phyloP scores from a whole-genome alignment of 768 basidiomycete species.

The Suillus subaureus region DNA sequence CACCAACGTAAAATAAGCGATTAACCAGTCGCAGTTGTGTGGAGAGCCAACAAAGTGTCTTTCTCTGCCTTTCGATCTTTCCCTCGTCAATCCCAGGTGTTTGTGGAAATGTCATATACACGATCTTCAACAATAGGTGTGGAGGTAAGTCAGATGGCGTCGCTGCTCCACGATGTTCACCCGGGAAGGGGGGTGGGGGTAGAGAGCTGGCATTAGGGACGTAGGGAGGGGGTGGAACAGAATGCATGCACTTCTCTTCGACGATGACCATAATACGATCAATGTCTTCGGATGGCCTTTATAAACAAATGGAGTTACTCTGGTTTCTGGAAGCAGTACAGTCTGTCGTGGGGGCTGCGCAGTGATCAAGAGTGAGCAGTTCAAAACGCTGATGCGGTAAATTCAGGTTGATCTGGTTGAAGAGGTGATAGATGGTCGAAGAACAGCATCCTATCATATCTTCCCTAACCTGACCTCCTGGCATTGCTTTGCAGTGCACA shows the following conservation, averaged over 20 bases:
- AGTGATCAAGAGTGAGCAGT: background rate
- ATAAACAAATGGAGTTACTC: conserved; percentile 7
- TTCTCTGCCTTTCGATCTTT: conserved; percentile 55
- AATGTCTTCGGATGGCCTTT: background rate
- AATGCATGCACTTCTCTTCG: conserved; percentile 43
- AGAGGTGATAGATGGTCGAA: background rate
- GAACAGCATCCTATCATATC: background rate
- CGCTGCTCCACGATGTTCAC: conserved; percentile 12
- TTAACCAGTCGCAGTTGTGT: conserved; percentile 65
- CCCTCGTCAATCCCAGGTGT: conserved; percentile 40
- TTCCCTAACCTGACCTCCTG: background rate
- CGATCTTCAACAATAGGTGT: conserved; percentile 68
- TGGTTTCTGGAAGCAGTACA: conserved; percentile 8
- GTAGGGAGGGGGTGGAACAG: conserved; percentile 42
- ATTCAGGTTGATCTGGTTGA: background rate
- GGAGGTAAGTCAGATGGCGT: conserved; percentile 48
- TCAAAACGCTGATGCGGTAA: background rate
- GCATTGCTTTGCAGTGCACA: background rate
- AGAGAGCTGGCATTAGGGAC: conserved; percentile 18
- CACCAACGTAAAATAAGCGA: conserved; percentile 68
- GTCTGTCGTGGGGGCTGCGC: background rate
- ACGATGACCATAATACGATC: conserved; percentile 41
- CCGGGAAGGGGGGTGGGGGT: conserved; percentile 40
- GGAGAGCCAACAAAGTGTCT: conserved; percentile 72
- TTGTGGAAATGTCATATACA: conserved; percentile 65